These are phyloP conservation scores for Oenanthe javanica DNA, from an alignment of 140 eudicot genomes.

Conservation along the genomic window DNA sequence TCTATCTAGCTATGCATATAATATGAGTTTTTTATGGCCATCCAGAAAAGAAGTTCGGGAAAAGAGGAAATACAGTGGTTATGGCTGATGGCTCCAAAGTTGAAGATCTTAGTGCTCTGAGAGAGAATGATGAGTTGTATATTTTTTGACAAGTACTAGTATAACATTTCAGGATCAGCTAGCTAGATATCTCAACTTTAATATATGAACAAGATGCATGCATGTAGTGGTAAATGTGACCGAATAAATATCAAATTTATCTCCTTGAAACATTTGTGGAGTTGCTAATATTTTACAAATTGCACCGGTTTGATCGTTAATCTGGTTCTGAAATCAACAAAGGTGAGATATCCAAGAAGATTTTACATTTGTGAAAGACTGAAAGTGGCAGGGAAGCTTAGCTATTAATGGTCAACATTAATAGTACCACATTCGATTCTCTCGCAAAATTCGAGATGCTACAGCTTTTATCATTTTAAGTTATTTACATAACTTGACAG, in stretches of 20 bases:
- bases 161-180: not conserved
- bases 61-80: conserved; percentile 55
- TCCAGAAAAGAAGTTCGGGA: conserved; percentile 70
- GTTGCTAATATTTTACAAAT: not conserved
- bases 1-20: too few species aligned
- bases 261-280: too few species aligned
- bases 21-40: not conserved
- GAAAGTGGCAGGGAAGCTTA: not conserved
- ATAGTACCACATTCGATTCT: not conserved
- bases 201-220: too few species aligned
- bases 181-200: too few species aligned
- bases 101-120: conserved; percentile 67
- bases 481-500: not conserved
- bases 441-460: not conserved
- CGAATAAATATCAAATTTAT: too few species aligned
- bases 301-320: not conserved
- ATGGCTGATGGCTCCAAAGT: conserved; percentile 78
- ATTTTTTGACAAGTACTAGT: conserved; percentile 22
- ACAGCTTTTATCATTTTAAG: not conserved
- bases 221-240: too few species aligned
- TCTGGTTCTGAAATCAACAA: not conserved
- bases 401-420: not conserved
- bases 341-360: not conserved
- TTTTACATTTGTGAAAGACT: not conserved
- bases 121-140: conserved; percentile 77